These are phyloP conservation scores for Zelonia costaricensis DNA, from an alignment of 208 protist genomes.

Conservation along the genomic window DNA sequence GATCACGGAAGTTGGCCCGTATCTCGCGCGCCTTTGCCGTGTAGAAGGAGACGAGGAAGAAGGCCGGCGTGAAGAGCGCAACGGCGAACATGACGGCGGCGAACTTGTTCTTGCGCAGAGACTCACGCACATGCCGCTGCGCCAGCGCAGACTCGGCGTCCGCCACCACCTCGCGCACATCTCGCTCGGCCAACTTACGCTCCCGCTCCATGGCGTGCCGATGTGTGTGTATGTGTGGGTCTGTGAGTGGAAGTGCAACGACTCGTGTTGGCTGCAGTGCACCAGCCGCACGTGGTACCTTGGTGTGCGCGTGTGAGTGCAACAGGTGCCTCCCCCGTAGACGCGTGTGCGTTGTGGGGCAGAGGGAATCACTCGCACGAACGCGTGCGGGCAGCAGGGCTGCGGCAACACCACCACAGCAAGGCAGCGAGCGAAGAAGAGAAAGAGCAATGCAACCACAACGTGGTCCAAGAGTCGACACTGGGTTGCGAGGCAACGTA, in stretches of 20 bases:
- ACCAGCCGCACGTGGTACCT: no score
- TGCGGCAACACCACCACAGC: no score
- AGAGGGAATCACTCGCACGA: no score
- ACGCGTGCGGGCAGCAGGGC: no score
- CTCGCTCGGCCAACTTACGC: slow-evolving; percentile 52
- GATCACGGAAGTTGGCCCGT: slow-evolving; percentile 62
- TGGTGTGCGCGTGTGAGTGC: no score
- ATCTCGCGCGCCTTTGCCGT: slow-evolving; percentile 60
- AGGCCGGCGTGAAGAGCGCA: slow-evolving; percentile 43
- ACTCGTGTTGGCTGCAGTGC: no score
- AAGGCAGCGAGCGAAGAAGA: no score
- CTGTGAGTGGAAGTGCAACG: neutral
- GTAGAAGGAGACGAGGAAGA: slow-evolving; percentile 71
- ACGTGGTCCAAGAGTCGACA: no score
- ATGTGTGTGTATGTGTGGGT: no score
- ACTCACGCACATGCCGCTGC: slow-evolving; percentile 65
- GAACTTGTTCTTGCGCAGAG: slow-evolving; percentile 74
- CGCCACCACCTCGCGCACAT: slow-evolving; percentile 58
- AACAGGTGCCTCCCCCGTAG: neutral
- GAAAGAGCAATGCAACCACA: no score
- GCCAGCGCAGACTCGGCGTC: slow-evolving; percentile 64
- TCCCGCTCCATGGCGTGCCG: slow-evolving; percentile 39
- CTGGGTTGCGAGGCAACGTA: no score
- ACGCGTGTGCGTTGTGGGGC: neutral
- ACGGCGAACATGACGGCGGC: slow-evolving; percentile 48